Percentiles rank a stretch among this genome's conserved stretches.
phyloP scores from a whole-genome alignment of 257 asterid genomes.

The Solanum etuberosum region DNA sequence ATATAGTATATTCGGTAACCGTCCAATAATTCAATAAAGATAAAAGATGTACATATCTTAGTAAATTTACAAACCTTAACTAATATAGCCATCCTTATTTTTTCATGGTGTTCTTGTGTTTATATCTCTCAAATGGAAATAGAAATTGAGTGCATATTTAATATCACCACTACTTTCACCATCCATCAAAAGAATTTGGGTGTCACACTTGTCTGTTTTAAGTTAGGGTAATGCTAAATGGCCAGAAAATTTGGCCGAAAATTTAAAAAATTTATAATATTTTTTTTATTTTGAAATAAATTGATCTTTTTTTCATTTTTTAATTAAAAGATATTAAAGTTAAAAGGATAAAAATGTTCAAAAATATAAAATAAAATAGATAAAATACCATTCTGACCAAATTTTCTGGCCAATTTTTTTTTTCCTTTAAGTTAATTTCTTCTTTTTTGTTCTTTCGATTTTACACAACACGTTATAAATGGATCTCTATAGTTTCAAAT shows the following conservation, averaged over 20 bases:
- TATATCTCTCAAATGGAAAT: not conserved
- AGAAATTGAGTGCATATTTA: not conserved
- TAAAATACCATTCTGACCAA: too few relatives aligned
- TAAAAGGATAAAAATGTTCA: too few relatives aligned
- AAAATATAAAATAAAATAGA: too few relatives aligned
- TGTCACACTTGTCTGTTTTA: not conserved
- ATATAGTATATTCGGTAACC: not conserved
- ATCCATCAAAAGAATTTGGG: not conserved
- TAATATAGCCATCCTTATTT: not conserved
- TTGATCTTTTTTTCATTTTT: too few relatives aligned
- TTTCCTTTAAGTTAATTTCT: not conserved
- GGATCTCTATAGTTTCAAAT: not conserved
- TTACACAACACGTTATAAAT: not conserved
- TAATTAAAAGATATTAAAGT: too few relatives aligned
- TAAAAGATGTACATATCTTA: not conserved
- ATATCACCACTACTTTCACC: not conserved
- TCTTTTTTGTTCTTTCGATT: not conserved
- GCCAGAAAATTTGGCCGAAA: too few relatives aligned
- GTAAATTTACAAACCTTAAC: not conserved
- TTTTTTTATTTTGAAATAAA: too few relatives aligned
- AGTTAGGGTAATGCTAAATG: too few relatives aligned
- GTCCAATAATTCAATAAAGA: not conserved
- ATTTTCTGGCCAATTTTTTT: too few relatives aligned
- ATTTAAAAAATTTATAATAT: too few relatives aligned
- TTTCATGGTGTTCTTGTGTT: not conserved